Conservation (phyloP, 495 filamentous ascomycete species). For the Terfezia boudieri region DNA sequence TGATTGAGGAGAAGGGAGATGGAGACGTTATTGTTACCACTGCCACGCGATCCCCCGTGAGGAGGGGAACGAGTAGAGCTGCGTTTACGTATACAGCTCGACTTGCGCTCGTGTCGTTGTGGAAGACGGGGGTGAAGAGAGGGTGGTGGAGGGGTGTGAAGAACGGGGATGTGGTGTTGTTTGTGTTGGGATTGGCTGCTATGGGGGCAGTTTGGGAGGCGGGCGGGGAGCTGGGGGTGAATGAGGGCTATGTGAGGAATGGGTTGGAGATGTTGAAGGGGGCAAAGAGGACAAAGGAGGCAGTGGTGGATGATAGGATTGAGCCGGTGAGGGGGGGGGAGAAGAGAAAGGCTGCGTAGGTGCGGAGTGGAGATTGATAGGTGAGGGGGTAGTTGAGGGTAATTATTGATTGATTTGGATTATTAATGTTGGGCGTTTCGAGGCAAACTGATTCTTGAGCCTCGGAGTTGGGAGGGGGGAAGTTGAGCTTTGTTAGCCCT, state of each 20-base stretch:
- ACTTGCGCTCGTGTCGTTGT: slow-evolving; percentile 51
- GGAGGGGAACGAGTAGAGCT: slow-evolving; percentile 28
- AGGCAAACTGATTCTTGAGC: no score
- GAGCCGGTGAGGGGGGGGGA: background rate
- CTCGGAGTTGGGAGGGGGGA: no score
- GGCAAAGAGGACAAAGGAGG: background rate
- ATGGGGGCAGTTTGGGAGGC: background rate
- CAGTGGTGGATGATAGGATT: background rate
- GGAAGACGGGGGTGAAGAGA: slow-evolving; percentile 78
- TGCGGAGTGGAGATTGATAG: no score
- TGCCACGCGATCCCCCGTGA: no score
- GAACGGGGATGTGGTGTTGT: slow-evolving; percentile 62
- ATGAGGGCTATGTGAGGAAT: background rate
- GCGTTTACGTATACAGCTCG: slow-evolving; percentile 53
- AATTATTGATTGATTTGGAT: no score
- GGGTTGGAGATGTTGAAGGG: background rate
- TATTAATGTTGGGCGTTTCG: no score
- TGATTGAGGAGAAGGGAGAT: background rate
- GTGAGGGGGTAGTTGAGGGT: no score
- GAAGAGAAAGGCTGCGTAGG: background rate
- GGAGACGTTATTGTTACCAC: no score
- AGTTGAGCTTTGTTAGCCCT: no score
- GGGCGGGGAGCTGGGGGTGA: background rate
- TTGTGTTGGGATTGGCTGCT: slow-evolving; percentile 52
- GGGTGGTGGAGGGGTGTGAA: slow-evolving; percentile 60